Conservation (phyloP, 345 rosid species). For the Eucalyptus tenuipes region DNA sequence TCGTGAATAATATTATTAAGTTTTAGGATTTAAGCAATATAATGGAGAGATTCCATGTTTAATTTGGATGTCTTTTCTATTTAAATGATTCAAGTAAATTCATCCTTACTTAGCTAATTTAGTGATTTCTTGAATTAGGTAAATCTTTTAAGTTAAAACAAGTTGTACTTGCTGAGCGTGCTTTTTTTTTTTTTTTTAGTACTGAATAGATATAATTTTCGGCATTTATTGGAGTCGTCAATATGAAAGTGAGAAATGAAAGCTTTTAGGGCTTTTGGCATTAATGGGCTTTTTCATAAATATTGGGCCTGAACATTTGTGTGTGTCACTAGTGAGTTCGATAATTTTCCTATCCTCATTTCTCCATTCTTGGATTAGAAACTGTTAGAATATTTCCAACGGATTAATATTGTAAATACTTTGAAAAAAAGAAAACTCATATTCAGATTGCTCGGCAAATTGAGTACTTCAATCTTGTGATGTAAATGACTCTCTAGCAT, state of each 20-base stretch:
- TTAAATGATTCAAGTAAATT: neutral
- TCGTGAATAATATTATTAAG: neutral
- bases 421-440: neutral
- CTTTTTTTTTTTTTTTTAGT: neutral
- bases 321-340: rapidly evolving
- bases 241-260: neutral
- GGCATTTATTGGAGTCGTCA: neutral
- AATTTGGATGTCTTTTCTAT: neutral
- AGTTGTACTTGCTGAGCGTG: neutral
- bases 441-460: neutral
- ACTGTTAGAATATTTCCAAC: no score
- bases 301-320: neutral
- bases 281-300: neutral
- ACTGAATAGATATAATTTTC: neutral
- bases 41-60: rapidly evolving
- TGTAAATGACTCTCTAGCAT: neutral
- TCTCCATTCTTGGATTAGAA: no score
- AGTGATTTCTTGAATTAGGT: neutral
- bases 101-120: neutral
- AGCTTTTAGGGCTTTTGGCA: neutral
- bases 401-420: neutral
- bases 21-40: neutral
- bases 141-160: neutral
- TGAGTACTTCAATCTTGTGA: neutral
- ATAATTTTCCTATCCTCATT: neutral